Base-by-base conservation (phyloP, 2,329 filamentous ascomycete species). In the Triangularia setosa region DNA sequence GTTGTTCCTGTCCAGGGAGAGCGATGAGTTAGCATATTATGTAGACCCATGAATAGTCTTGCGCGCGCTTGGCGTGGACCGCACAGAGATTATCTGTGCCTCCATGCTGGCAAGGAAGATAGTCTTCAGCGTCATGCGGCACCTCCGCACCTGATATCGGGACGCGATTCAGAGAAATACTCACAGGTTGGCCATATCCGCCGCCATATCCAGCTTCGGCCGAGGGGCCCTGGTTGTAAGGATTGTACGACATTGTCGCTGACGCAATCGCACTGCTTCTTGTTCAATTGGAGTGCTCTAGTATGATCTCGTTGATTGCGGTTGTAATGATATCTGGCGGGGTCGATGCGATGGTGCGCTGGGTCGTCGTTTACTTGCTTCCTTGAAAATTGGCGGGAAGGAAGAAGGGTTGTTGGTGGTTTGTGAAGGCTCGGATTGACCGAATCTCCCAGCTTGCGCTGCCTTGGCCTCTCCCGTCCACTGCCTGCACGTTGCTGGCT, bases 231-330 rank as follows among this genome's bases (percentile, higher is more conserved):
- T 84, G 80, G 66, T 83, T 80, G 74, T 91, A 91, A 44, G 87
- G 88, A 73, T 90, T 71, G 79, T 87, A 84, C 69, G 86, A 86
- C 87, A 89, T 72, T 57, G 44, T 63, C 64, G 66, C 64, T 66
- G 59, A 52, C 62, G 54, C 33, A 65, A 64, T 63, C 23, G 52
- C 52, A 28, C 40, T 23, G 52, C 52, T 27, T 28, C 4, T 23
- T 53, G 30, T 55, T 60, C 56, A 30, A 48, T 58, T 48, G 48
- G 11, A 11, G 48, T 60, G 30, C 16, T 9, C 23, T 28, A 4
- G 56, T 21, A 30, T 35, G n/a, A 4, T 21, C 40, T 48, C 40
- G 40, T 48, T 21, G 18, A 7, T 1, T 5, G 40, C 11, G 7
- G n/a, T 21, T 48, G 40, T 48, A 48, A 48, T 48, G n/a, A 48